Evolutionary conservation across 169 alveolate species (phyloP).

Genomic region (Plasmodium gonderi): DNA sequence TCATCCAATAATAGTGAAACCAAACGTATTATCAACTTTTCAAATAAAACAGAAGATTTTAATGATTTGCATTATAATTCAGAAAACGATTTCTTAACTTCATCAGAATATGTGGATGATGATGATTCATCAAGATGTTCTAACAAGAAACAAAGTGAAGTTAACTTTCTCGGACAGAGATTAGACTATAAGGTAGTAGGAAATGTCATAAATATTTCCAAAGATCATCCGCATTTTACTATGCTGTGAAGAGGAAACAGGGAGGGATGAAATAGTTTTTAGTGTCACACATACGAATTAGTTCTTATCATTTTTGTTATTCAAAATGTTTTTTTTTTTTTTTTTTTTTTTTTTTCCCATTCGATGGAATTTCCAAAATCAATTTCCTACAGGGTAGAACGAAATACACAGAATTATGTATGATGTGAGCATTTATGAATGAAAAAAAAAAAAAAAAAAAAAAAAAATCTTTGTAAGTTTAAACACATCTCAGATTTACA

Average conservation of each 20-base stretch:
- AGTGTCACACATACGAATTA: too few species aligned
- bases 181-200: constrained; percentile 56
- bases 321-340: too few species aligned
- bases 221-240: constrained; percentile 44
- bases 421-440: not conserved
- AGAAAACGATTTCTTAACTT: constrained; percentile 48
- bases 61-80: constrained; percentile 36
- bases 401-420: not conserved
- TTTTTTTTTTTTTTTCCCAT: not conserved
- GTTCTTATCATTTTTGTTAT: too few species aligned
- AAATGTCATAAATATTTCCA: constrained; percentile 31
- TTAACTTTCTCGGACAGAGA: constrained; percentile 45
- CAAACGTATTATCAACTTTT: constrained; percentile 32
- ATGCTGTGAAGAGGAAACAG: constrained; percentile 1
- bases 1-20: constrained; percentile 67
- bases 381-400: not conserved
- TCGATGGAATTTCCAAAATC: not conserved
- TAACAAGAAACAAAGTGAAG: constrained; percentile 43
- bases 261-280: not conserved
- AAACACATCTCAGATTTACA: constrained; percentile 1
- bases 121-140: constrained; percentile 20
- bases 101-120: constrained; percentile 54
- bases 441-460: not conserved
- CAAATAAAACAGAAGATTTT: constrained; percentile 60
- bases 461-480: not conserved